Percentiles rank a stretch among this genome's conserved stretches.
Evolutionary conservation across 371 early-diverging fungal genomes (phyloP).

Genomic region (Amoeboaphelidium protococcarum): DNA sequence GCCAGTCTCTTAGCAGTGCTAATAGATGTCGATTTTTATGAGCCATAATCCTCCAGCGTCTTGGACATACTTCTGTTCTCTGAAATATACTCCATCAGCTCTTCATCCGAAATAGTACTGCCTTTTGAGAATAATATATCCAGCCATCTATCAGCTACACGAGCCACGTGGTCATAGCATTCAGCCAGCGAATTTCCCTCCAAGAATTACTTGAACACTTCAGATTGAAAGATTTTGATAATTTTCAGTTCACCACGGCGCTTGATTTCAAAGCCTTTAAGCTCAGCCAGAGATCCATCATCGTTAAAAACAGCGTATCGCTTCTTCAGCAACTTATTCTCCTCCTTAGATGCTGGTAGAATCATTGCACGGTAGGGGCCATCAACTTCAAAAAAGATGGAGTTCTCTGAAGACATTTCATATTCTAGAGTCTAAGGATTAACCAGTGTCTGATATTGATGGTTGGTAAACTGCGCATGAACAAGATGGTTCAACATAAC

Average conservation of each 20-base stretch:
- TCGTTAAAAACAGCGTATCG: conserved; percentile 95
- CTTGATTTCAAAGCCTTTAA: conserved; percentile 99
- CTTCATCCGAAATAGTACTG: conserved; percentile 50
- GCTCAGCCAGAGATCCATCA: conserved; percentile 83
- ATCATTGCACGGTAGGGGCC: conserved; percentile 99
- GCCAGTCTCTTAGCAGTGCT: conserved; percentile 86
- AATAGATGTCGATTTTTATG: conserved; percentile 82
- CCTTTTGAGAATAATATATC: conserved; percentile 79
- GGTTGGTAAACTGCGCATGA: conserved; percentile 85
- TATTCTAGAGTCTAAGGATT: conserved; percentile 34
- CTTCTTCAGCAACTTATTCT: conserved; percentile 92
- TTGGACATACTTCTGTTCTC: conserved; percentile 96
- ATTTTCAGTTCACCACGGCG: conserved; percentile 96
- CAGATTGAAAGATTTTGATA: conserved; percentile 92
- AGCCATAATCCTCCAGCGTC: conserved; percentile 69
- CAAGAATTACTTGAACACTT: conserved; percentile 75
- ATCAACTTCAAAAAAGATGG: conserved; percentile 97
- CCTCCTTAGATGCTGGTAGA: conserved; percentile 86
- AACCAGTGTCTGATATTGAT: conserved; percentile 71
- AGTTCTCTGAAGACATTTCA: conserved; percentile 55
- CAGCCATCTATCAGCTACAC: conserved; percentile 82
- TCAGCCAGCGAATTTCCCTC: conserved; percentile 60
- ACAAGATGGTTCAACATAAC: conserved; percentile 95
- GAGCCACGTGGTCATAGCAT: conserved; percentile 76
- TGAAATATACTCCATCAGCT: conserved; percentile 89